Evolutionary conservation across 371 early-diverging fungal species (phyloP), one percentile per base, ranked within the genome.

Genomic region (Umbelopsis sp.): DNA sequence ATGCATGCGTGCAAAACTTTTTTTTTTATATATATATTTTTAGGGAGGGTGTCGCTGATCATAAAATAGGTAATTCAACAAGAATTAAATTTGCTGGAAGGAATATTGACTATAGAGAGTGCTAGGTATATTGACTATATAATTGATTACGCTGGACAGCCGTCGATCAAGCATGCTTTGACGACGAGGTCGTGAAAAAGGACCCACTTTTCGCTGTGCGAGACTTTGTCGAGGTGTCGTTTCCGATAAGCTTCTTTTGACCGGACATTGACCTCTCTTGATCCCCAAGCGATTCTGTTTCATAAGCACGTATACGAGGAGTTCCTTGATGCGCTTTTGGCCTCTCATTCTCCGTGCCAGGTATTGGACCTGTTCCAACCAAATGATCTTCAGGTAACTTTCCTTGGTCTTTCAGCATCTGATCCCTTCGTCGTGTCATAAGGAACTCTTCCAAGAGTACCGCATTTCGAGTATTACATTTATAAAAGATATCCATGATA

Each of bases 401-500:
- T 12, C 57, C 57, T 35, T 57, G 32, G 14, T 57, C 57, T 57
- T 57, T 57, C 57, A 57, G 29, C 44, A 68, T 67, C 62, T 64
- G 65, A 50, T 74, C 63, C 48, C 68, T 71, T 50, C 70, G 67
- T 64, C 80, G 62, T 20, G 73, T 69, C 3, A 79, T 65, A 16
- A 85, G 65, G 68, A 74, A 80, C 3, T 72, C 63, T 24, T 85
- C 80, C 12, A 85, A 65, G 11, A 85, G 45, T 6, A 78, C 65
- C 1, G 83, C 78, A 70, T 85, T 85, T 38, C 78, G 74, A 4
- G 80, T 81, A 66, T 85, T 85, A 63, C 81, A 79, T 70, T 83
- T 85, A 65, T 76, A 83, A 65, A 82, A 67, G 45, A 79, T 75
- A 66, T 85, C 85, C 63, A 79, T 25, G 7, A 85, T 41, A 67